phyloP scores from a whole-genome alignment of 208 protist genomes.

The Angomonas ambiguus region DNA sequence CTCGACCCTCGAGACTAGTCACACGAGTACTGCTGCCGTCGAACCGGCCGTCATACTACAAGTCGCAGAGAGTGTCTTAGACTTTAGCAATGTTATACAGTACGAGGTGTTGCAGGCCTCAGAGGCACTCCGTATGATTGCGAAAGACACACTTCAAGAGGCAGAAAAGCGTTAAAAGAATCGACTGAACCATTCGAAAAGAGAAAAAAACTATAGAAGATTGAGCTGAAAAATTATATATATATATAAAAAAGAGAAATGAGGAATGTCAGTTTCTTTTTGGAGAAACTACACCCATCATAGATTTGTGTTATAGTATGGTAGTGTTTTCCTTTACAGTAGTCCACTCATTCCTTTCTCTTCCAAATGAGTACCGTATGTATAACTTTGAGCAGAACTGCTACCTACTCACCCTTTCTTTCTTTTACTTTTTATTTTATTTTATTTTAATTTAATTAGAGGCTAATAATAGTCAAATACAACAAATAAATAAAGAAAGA shows the following conservation, averaged over 20 bases:
- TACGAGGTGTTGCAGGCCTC: constrained; percentile 40
- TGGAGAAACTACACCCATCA: too few species aligned
- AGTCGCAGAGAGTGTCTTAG: constrained; percentile 65
- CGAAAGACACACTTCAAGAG: constrained; percentile 21
- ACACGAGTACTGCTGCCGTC: neutral
- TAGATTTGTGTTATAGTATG: too few species aligned
- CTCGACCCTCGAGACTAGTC: neutral
- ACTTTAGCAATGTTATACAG: constrained; percentile 67
- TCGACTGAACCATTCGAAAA: too few species aligned
- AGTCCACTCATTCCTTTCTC: too few species aligned
- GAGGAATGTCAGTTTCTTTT: too few species aligned
- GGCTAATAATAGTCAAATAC: neutral
- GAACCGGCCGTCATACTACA: constrained; percentile 28
- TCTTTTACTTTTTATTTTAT: constrained; percentile 8
- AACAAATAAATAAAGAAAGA: neutral
- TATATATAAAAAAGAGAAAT: constrained; percentile 3
- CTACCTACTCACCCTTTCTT: too few species aligned
- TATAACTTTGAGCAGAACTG: too few species aligned
- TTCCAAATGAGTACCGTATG: too few species aligned
- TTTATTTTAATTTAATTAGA: neutral
- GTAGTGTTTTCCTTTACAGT: too few species aligned
- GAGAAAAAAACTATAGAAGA: too few species aligned
- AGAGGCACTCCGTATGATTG: constrained; percentile 29
- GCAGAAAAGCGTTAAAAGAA: neutral
- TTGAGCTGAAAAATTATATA: too few species aligned